Evolutionary conservation across 2,329 filamentous ascomycete species (phyloP), one percentile per base, ranked within the genome.

Genomic region (Xylariaceae sp.): DNA sequence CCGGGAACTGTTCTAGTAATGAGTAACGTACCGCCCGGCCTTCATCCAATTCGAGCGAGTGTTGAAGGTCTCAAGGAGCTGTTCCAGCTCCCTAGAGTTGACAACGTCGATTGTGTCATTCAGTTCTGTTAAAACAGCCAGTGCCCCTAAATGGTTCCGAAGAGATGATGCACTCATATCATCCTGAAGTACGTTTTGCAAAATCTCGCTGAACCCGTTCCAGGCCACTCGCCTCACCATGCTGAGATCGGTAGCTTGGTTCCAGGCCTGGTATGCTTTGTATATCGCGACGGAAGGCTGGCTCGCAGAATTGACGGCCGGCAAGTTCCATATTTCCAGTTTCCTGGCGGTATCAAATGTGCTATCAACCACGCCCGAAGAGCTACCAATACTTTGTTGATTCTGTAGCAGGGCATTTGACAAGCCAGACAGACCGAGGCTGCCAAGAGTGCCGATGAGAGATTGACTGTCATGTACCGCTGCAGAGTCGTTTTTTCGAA

Each of bases 311-410:
- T 80, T 77, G 0, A 92, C 89, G 0, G 87, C 86, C 11, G 90
- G 89, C 17, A 97, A 80, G 70, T 97, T 92, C 94, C 94, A 99
- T 68, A 93, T 88, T 66, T 94, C 92, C 13, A 97, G 78, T 64
- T 88, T 88, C 61, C 90, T 84, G 17, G 92, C 92, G 4, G 90
- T 90, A 56, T 85, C 83, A 64, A 96, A 88, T 56, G 90, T 90
- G 62, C 82, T 88, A 51, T 91, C 87, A 6, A 89, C 77, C 0
- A 84, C 84, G 6, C 80, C 75, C 1, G 82, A 78, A 3, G 82
- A 82, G 34, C 78, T 80, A 42, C 84, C 82, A 8, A 82, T 74
- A 18, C 79, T 82, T 58, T 88, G 82, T 59, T 91, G 86, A 6
- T 80, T 82, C 58, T 88, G 85, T 6, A 92, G 78, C 23, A 97